Base-by-base conservation (phyloP, 768 basidiomycete species). In the Sistotremastrum suecicum region DNA sequence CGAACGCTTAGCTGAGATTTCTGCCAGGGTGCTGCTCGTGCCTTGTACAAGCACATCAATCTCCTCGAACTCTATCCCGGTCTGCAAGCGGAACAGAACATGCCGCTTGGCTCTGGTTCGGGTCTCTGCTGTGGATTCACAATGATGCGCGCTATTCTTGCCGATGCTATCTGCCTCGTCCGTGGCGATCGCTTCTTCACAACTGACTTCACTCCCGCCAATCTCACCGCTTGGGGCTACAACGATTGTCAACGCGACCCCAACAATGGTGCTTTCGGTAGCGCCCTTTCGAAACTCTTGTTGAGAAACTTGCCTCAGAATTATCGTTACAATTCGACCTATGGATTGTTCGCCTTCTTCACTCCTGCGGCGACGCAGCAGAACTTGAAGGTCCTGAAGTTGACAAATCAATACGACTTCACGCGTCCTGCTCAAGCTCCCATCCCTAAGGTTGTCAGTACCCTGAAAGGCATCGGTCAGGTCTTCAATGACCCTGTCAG, bases 181-280 rank as follows among this genome's bases (percentile, higher is more conserved):
- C 66, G 74, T 43, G 74, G 74, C 1, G 74, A 77, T 53, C 56
- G 74, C 39, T 75, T 70, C 56, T 69, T 63, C 50, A 76, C 75
- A 3, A 69, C 61, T 8, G 67, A 73, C 53, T 71, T 69, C 54
- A 74, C 69, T 4, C 70, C 70, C 0, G 56, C 53, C 30, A 66
- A 69, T 50, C 49, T 75, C 39, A 75, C 74, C 0, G 55, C 68
- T 1, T 76, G 72, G 72, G 74, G 74, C 6, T 74, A 62, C 60
- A 58, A 67, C 29, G 74, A 75, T 46, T 70, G 67, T 50, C 60
- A 65, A 29, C 54, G 51, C 32, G 66, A 72, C 49, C 58, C 60
- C 38, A 53, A 67, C 46, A 69, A 70, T 43, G 55, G 53, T 31
- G 53, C 51, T 10, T 56, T 50, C 50, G 66, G 65, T 12, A 34